Evolutionary conservation across 176 grass and related monocot species (phyloP).

Genomic region (Cymbopogon citratus): DNA sequence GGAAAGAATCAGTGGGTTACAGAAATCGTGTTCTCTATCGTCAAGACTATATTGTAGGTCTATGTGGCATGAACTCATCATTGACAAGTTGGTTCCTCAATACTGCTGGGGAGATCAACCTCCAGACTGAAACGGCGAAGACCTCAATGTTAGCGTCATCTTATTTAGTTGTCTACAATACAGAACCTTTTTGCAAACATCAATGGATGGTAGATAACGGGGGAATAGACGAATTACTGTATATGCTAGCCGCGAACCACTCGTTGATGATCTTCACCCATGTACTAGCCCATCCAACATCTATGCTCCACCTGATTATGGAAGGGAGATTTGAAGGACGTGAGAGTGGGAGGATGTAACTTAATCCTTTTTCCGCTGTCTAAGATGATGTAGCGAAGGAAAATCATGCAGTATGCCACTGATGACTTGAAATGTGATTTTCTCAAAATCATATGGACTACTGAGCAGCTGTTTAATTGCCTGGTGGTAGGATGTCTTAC

Average conservation of each 20-base stretch:
- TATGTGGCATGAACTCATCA: conserved; percentile 23
- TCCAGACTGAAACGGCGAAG: conserved; percentile 55
- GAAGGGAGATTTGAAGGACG: neutral
- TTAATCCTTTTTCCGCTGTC: neutral
- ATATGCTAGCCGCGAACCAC: conserved; percentile 80
- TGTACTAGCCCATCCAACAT: conserved; percentile 87
- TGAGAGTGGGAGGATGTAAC: neutral
- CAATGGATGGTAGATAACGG: neutral
- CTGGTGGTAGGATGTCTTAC: conserved; percentile 34
- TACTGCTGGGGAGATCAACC: conserved; percentile 53
- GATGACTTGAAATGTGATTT: neutral
- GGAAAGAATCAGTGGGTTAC: neutral
- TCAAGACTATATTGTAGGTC: conserved; percentile 34
- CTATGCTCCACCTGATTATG: conserved; percentile 86
- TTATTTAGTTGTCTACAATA: neutral
- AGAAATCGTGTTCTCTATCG: neutral
- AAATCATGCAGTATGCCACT: neutral
- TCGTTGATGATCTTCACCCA: conserved; percentile 88
- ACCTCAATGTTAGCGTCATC: neutral
- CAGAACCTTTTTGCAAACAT: neutral
- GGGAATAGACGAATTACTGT: conserved; percentile 41
- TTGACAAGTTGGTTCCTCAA: conserved; percentile 24
- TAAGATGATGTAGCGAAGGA: neutral
- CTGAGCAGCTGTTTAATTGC: neutral
- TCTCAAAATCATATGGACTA: conserved; percentile 7